Evolutionary conservation across 306 rosid genomes (phyloP).

Genomic region (Prosopis cineraria): DNA sequence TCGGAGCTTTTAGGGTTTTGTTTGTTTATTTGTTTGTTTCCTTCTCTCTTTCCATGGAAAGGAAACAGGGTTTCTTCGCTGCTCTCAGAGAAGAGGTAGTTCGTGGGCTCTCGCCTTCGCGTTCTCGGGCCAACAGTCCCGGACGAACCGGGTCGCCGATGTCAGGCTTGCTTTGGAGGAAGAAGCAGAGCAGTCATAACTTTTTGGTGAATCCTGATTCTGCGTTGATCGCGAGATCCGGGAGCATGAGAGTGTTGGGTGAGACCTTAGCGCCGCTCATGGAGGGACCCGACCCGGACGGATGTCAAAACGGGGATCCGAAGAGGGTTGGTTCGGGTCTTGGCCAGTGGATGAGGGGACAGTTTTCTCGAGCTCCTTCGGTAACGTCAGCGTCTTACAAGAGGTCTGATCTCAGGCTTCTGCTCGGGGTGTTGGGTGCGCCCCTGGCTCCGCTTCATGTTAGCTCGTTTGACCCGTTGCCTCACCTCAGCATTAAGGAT

Average conservation of each 20-base stretch:
- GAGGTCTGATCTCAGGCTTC: conserved; percentile 90
- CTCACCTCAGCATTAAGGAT: conserved; percentile 90
- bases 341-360: conserved; percentile 95
- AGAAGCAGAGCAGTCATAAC: conserved; percentile 35
- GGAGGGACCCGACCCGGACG: conserved; percentile 96
- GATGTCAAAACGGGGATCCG: conserved; percentile 57
- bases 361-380: conserved; percentile 76
- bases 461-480: conserved; percentile 74
- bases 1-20: neutral
- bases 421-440: conserved; percentile 95
- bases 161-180: conserved; percentile 59
- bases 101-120: conserved; percentile 89
- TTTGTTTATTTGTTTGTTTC: neutral
- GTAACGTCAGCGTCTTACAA: conserved; percentile 49
- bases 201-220: conserved; percentile 28
- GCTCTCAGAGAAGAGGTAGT: conserved; percentile 83
- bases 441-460: conserved; percentile 91
- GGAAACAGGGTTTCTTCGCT: conserved; percentile 89
- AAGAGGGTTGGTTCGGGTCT: conserved; percentile 75
- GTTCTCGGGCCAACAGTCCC: conserved; percentile 72
- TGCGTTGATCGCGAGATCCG: conserved; percentile 70
- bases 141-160: conserved; percentile 70
- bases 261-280: conserved; percentile 71
- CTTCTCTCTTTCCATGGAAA: conserved; percentile 51
- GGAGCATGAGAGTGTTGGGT: conserved; percentile 73